Evolutionary conservation across 306 rosid genomes (phyloP).

Genomic region (Herpetospermum pedunculosum): DNA sequence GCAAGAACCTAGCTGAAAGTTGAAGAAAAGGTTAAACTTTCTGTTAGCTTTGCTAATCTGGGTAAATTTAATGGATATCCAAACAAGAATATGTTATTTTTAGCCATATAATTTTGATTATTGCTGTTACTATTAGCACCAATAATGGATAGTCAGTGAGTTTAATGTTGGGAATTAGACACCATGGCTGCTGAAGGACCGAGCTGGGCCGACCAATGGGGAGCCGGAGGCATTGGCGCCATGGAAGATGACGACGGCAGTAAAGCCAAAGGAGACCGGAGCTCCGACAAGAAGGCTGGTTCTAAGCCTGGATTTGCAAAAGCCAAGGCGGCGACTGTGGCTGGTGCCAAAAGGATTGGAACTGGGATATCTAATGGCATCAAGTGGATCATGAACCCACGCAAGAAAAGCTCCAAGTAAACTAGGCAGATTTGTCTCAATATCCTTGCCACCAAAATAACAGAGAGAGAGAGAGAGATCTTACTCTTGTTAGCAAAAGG

Average conservation of each 20-base stretch:
- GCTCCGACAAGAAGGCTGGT: slow-evolving; percentile 33
- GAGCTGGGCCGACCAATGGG: slow-evolving; percentile 95
- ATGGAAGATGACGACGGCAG: slow-evolving; percentile 44
- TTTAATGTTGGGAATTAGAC: background rate
- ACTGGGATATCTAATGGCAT: slow-evolving; percentile 48
- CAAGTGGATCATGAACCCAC: slow-evolving; percentile 73
- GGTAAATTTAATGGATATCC: background rate
- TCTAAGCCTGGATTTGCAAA: slow-evolving; percentile 38
- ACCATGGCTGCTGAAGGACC: slow-evolving; percentile 68
- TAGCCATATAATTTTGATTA: background rate
- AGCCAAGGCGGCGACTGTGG: slow-evolving; percentile 50
- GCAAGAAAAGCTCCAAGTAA: slow-evolving; percentile 35
- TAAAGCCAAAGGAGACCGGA: slow-evolving; percentile 23
- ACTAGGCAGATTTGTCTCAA: background rate
- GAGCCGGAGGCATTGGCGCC: slow-evolving; percentile 87
- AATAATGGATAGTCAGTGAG: background rate
- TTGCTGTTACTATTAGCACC: background rate
- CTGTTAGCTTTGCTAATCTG: background rate
- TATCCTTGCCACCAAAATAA: background rate
- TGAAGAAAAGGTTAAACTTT: background rate
- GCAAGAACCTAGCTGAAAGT: background rate
- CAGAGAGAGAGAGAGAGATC: background rate
- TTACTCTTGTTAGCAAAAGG: background rate
- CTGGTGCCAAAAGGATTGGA: slow-evolving; percentile 46
- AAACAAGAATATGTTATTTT: background rate